Base-by-base conservation (phyloP, 169 alveolate species). In the Eimeria falciformis region DNA sequence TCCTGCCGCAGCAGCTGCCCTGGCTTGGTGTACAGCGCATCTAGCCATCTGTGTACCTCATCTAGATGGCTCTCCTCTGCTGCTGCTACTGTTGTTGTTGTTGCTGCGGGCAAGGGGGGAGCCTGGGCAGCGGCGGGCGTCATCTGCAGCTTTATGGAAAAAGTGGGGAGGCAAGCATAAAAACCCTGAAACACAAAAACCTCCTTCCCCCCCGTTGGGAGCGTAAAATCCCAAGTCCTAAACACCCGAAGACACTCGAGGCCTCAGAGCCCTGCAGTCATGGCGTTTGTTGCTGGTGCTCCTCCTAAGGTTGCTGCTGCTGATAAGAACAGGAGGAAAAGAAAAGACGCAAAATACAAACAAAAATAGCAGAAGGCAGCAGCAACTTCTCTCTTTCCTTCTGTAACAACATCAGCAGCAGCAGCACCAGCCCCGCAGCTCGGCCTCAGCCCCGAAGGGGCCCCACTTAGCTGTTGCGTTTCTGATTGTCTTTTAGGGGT, bases 371-470 rank as follows among this genome's bases (percentile, higher is more conserved):
- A 68, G 79, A 68, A 68, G 79, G 79, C 79, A 68, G 79, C 79
- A 68, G 79, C 43, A 68, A 18, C 46, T 27, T 1, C 23, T n/a
- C 79, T 14, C 21, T 47, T 47, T 47, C 21, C 58, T 9, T 9
- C 58, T 47, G 58, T 14, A 47, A 14, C 6, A 33, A 68, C 23
- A 68, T 27, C 79, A 5, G 79, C 79, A 21, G 79, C 79, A 68
- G 79, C 79, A 68, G 79, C 79, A 21, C 65, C 65, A 73, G 55
- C 84, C 84, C 84, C 84, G 84, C 84, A 73, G 84, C 84, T 2
- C n/a, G n/a, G n/a, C n/a, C n/a, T n/a, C n/a, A n/a, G n/a, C n/a
- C 23, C 40, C 1, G 29, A 18, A 12, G 62, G 55, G 84, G 84
- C 84, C 84, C 84, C 84, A 73, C 84, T 1, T 46, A 43, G 65